Evolutionary conservation across 805 yeast species (phyloP).

Genomic region (Priceomyces carsonii): DNA sequence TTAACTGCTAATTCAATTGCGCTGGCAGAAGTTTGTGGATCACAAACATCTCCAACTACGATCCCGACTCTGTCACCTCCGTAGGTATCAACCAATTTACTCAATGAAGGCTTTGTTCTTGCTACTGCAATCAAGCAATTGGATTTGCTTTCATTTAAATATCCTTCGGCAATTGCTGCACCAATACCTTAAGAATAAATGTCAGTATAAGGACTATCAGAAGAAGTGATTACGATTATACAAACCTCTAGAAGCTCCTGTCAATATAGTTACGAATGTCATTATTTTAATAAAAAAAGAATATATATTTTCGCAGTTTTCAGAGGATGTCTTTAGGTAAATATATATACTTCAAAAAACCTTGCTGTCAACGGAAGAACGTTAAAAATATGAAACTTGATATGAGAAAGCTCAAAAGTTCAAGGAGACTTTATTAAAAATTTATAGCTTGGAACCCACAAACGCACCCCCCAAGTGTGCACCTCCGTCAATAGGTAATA

Average conservation of each 20-base stretch:
- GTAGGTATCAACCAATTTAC: slow-evolving; percentile 40
- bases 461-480: slow-evolving; percentile 39
- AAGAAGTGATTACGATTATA: too few species aligned
- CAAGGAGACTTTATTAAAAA: neutral
- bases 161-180: slow-evolving; percentile 59
- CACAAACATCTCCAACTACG: slow-evolving; percentile 62
- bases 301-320: too few species aligned
- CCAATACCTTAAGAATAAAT: slow-evolving; percentile 65
- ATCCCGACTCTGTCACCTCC: slow-evolving; percentile 51
- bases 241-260: slow-evolving; percentile 65
- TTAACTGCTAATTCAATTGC: slow-evolving; percentile 48
- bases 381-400: neutral
- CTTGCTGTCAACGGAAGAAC: neutral
- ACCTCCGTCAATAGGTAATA: slow-evolving; percentile 74
- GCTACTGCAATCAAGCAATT: slow-evolving; percentile 68
- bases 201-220: slow-evolving; percentile 9
- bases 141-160: slow-evolving; percentile 37
- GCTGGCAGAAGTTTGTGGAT: slow-evolving; percentile 30
- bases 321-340: neutral
- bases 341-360: neutral
- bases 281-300: slow-evolving; percentile 10
- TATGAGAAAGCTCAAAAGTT: neutral
- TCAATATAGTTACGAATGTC: slow-evolving; percentile 42
- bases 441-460: slow-evolving; percentile 11
- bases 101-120: slow-evolving; percentile 54